These are phyloP conservation scores for Creolimax fragrantissima DNA, from an alignment of 78 protist species.

Conservation along the genomic window DNA sequence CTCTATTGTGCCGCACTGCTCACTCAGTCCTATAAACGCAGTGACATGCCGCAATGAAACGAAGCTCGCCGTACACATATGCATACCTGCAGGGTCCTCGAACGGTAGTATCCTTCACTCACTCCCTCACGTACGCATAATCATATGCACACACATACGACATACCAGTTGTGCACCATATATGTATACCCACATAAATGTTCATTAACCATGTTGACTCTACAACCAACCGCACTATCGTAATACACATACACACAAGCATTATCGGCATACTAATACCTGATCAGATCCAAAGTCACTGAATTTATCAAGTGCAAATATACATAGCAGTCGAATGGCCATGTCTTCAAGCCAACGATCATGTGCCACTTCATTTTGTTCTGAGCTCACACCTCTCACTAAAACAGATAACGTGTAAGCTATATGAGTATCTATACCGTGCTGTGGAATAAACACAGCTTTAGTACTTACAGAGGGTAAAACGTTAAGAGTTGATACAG, in stretches of 20 bases:
- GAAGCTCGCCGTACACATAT: too few species aligned
- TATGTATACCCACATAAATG: too few species aligned
- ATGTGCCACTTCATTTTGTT: constrained; percentile 2
- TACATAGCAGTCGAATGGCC: constrained; percentile 65
- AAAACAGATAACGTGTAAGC: not conserved
- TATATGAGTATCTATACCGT: not conserved
- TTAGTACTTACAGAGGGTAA: not conserved
- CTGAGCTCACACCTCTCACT: not conserved
- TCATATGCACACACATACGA: not conserved
- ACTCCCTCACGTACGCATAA: not conserved
- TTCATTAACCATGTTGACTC: too few species aligned
- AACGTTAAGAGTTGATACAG: not conserved
- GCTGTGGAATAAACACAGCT: not conserved
- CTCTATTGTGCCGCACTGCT: too few species aligned
- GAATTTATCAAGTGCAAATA: constrained; percentile 71
- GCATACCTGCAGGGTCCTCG: too few species aligned
- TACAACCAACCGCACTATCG: too few species aligned
- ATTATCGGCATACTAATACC: constrained; percentile 30
- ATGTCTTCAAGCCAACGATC: constrained; percentile 69
- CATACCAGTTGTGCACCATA: too few species aligned
- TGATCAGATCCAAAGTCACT: constrained; percentile 69
- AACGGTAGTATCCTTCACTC: too few species aligned
- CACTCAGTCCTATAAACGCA: too few species aligned
- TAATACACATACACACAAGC: not conserved
- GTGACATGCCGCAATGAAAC: too few species aligned